Evolutionary conservation across 192 early-diverging fungal species (phyloP).

Genomic region (Cetraspora pellucida): DNA sequence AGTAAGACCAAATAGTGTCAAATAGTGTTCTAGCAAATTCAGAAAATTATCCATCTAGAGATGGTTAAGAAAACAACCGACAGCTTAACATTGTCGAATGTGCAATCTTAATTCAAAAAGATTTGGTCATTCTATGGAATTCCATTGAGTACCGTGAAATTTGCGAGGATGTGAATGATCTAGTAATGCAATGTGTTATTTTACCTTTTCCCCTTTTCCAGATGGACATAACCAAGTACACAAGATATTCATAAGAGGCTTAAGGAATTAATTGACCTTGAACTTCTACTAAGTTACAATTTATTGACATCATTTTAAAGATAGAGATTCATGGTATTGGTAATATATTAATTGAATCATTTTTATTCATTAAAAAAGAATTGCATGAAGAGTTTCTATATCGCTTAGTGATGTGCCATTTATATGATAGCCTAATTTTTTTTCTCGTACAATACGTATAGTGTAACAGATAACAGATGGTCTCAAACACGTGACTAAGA

Average conservation of each 20-base stretch:
- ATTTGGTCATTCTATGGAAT: background rate
- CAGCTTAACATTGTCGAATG: slow-evolving; percentile 2
- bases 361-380: no score
- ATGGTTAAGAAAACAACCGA: slow-evolving; percentile 18
- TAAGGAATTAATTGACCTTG: background rate
- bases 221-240: background rate
- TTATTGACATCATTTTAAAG: background rate
- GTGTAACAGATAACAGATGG: no score
- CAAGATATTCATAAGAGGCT: background rate
- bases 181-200: slow-evolving; percentile 18
- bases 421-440: no score
- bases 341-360: background rate
- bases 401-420: no score
- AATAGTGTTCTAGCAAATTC: background rate
- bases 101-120: background rate
- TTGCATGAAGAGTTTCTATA: no score
- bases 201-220: background rate
- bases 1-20: no score
- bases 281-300: background rate
- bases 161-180: slow-evolving; percentile 21
- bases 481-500: no score
- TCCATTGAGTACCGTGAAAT: background rate
- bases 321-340: background rate
- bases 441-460: no score
- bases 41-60: background rate